Evolutionary conservation across 2,329 filamentous ascomycete genomes (phyloP), one percentile per base, ranked within the genome.

Genomic region (Thyridium curvatum): DNA sequence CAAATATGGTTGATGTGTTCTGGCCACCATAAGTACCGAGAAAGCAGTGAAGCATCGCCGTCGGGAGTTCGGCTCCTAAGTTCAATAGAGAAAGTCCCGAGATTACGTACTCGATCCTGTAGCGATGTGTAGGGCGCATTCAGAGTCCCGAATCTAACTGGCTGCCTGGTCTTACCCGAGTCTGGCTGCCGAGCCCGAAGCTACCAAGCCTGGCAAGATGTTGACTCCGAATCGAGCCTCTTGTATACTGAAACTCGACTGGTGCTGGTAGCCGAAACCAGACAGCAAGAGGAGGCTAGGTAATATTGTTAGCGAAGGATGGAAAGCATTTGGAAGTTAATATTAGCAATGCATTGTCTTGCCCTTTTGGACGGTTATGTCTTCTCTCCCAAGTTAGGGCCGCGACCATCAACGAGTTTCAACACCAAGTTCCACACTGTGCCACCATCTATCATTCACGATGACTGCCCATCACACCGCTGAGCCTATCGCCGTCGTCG

Each of bases 401-500:
- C 29, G 34, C 29, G 17, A 36, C 16, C 34, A 26, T 29, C 34
- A 26, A 26, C 21, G 26, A 36, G 21, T 21, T 36, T 36, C 34
- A 36, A 36, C 21, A 35, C 34, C 34, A 36, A 36, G 34, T 36
- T 36, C 18, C 34, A 36, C 8, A 16, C 32, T 34, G 26, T 36
- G 29, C 34, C 34, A 36, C 21, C 18, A 36, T 15, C 21, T 16
- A 13, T 36, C 34, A 36, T 21, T 30, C 34, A 36, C 18, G 7
- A 34, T 34, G 32, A 34, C 32, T 17, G 32, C 32, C 32, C 8
- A 17, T 18, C n/a, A 34, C 6, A 34, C 15, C 32, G 15, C 14
- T 14, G 42, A 45, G 35, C 41, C 38, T 14, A 38, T 43, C 13
- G 41, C 38, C 10, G 28, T 43, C 33, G 28, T 43, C 15, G 41